Conservation (phyloP, 2,329 filamentous ascomycete genomes). For the Trichoderma sp. region DNA sequence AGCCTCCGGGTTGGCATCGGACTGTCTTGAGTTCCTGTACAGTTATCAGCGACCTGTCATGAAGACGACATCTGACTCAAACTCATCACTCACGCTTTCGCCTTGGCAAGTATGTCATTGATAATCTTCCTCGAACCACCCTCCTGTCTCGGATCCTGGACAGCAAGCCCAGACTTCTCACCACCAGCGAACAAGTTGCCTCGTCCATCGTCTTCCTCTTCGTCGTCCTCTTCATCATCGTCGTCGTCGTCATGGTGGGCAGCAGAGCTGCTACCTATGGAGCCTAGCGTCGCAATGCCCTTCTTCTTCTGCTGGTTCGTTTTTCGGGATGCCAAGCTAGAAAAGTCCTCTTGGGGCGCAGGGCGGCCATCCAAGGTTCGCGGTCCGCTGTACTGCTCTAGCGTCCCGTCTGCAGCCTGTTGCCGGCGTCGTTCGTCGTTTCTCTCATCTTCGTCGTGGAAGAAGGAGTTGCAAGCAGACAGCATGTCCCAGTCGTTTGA, state of each 20-base stretch:
- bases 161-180: conserved; percentile 74
- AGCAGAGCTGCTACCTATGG: conserved; percentile 47
- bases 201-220: conserved; percentile 57
- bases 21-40: conserved; percentile 59
- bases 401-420: conserved; percentile 37
- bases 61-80: background rate
- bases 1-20: conserved; percentile 50
- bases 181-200: conserved; percentile 79
- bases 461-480: conserved; percentile 61
- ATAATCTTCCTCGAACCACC: conserved; percentile 55
- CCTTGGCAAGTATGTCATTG: conserved; percentile 63
- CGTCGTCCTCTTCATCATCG: conserved; percentile 58
- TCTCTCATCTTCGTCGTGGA: conserved; percentile 53
- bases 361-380: conserved; percentile 63
- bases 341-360: conserved; percentile 43
- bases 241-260: conserved; percentile 52
- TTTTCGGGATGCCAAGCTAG: conserved; percentile 34
- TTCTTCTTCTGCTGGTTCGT: conserved; percentile 50
- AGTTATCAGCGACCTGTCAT: conserved; percentile 20
- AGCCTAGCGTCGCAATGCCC: conserved; percentile 61
- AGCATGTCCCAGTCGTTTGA: conserved; percentile 66
- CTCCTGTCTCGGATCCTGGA: conserved; percentile 58
- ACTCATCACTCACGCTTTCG: conserved; percentile 50
- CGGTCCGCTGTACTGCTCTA: conserved; percentile 53
- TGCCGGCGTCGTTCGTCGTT: conserved; percentile 44